Evolutionary conservation across 192 early-diverging fungal genomes (phyloP).

Genomic region (Coemansia sp.): DNA sequence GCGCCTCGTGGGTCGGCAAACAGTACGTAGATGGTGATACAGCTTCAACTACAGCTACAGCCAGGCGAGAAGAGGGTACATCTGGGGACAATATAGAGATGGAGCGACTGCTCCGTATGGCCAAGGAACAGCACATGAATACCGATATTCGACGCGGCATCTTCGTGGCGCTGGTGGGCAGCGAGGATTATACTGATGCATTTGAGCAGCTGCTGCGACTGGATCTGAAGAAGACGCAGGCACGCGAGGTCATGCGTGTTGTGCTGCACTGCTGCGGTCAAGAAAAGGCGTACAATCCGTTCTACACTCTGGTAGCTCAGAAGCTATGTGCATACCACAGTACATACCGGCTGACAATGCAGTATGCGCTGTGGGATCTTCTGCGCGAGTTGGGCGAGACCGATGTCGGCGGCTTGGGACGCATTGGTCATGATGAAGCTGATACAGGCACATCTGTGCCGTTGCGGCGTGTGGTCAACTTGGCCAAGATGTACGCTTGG

Average conservation of each 20-base stretch:
- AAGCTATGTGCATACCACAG: constrained; percentile 75
- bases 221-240: constrained; percentile 84
- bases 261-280: constrained; percentile 85
- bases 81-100: constrained; percentile 23
- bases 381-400: constrained; percentile 78
- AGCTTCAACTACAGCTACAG: neutral
- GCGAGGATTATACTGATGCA: constrained; percentile 93
- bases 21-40: constrained; percentile 19
- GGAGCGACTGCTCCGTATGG: constrained; percentile 73
- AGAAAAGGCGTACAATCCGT: constrained; percentile 91
- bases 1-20: constrained; percentile 84
- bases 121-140: constrained; percentile 90
- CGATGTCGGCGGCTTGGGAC: constrained; percentile 72
- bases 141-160: constrained; percentile 90
- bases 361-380: constrained; percentile 95
- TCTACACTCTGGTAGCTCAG: constrained; percentile 83
- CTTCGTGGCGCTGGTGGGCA: constrained; percentile 88
- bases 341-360: constrained; percentile 85
- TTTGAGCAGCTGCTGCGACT: constrained; percentile 84
- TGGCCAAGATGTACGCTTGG: constrained; percentile 84
- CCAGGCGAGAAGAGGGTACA: constrained; percentile 5
- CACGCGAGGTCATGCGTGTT: constrained; percentile 92
- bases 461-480: constrained; percentile 73
- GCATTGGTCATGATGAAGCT: constrained; percentile 22
- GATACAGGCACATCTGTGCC: constrained; percentile 58